phyloP scores from a whole-genome alignment of 805 yeast species.

The Metschnikowia lochheadii region DNA sequence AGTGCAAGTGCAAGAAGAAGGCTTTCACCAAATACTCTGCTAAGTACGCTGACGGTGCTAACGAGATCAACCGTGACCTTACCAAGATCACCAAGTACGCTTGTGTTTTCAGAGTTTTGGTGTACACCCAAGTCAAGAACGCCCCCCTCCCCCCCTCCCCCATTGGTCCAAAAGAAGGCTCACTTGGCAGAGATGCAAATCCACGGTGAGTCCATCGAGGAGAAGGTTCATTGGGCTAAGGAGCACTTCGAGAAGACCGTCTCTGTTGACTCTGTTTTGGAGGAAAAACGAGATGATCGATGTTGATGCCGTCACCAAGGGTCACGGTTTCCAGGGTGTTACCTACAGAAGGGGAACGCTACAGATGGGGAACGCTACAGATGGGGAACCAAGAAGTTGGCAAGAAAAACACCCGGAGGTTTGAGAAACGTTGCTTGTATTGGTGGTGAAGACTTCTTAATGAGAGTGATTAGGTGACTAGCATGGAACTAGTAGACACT shows the following conservation, averaged over 20 bases:
- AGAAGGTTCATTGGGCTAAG: conserved; percentile 97
- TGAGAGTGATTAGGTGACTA: no score
- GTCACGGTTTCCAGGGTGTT: conserved; percentile 99
- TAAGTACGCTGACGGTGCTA: conserved; percentile 91
- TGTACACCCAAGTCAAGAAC: conserved; percentile 99
- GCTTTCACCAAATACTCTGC: conserved; percentile 99
- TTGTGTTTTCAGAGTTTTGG: conserved; percentile 96
- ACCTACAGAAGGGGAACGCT: no score
- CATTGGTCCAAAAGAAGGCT: conserved; percentile 98
- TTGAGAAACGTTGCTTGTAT: conserved; percentile 99
- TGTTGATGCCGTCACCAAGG: conserved; percentile 98
- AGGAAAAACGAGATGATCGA: conserved; percentile 98
- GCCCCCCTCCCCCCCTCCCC: no score
- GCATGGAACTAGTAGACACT: no score
- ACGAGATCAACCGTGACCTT: conserved; percentile 88
- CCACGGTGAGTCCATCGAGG: conserved; percentile 98
- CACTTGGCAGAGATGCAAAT: conserved; percentile 99
- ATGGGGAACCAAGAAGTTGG: conserved; percentile 99
- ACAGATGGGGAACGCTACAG: no score
- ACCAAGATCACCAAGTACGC: conserved; percentile 99
- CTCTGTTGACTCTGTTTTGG: conserved; percentile 91
- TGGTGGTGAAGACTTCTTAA: no score
- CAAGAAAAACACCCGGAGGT: conserved; percentile 99
- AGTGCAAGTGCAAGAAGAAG: conserved; percentile 99
- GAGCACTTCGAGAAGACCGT: conserved; percentile 99